Base-by-base conservation (phyloP, 768 basidiomycete species). In the Artomyces pyxidatus region DNA sequence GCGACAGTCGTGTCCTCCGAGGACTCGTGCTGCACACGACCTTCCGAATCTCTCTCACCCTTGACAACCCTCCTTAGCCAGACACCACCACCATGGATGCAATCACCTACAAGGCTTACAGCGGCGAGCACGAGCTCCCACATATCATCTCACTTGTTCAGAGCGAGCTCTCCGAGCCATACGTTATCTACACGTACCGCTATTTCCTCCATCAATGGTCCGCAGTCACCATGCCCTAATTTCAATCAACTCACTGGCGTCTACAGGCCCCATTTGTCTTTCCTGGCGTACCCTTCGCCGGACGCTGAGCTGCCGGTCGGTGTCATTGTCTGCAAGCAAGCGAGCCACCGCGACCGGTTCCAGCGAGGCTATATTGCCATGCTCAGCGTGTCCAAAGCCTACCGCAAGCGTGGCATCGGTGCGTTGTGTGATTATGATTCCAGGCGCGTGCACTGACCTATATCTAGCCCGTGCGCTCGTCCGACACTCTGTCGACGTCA, bases 311-410 rank as follows among this genome's bases (percentile, higher is more conserved):
- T 68, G 23, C 88, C 93, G 16, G 78, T 98, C 53, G 96, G 91
- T 25, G 89, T 90, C 14, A 90, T 99, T 52, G 86, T 99, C 19
- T 96, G 92, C 78, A 99, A 98, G 73, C 95, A 96, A 68, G 92
- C 92, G 58, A 74, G 78, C 63, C 96, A 98, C 68, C 73, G 73
- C 48, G 77, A 84, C 53, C 68, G 71, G 32, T 71, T 79, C 9
- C 89, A 92, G 63, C 69, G 96, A 62, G 96, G 96, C 12, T 99
- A 99, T 64, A 95, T 99, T 50, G 96, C 94, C 30, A 98, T 98
- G 96, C 78, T 98, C 48, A 91, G 89, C 60, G 92, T 97, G 25
- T 76, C 78, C 65, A 83, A 82, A 65, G 67, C 72, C 32, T 96
- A 83, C 78, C 75, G 95, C 30, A 87, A 95, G 66, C 81, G 84